These are phyloP conservation scores for Wickerhamiella azymoides DNA, from an alignment of 805 yeast species.

Conservation along the genomic window DNA sequence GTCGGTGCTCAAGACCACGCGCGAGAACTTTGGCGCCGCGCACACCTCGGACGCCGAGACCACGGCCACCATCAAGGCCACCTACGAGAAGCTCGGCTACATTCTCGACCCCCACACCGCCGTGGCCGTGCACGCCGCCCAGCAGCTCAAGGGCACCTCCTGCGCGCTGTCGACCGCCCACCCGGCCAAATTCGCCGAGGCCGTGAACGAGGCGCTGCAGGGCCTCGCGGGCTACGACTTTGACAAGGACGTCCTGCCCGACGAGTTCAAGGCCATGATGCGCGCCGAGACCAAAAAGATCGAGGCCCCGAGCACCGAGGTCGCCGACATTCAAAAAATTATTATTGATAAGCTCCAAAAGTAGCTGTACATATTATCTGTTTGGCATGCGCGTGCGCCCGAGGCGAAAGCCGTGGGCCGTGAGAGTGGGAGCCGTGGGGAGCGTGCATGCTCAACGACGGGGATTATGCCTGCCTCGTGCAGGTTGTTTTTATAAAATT, in stretches of 20 bases:
- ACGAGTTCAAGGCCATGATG: slow-evolving; percentile 61
- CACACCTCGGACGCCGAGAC: slow-evolving; percentile 72
- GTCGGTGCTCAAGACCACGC: slow-evolving; percentile 51
- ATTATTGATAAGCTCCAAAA: slow-evolving; percentile 58
- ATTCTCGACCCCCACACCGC: slow-evolving; percentile 95
- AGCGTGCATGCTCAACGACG: no score
- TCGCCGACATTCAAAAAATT: slow-evolving; percentile 47
- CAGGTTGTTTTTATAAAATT: no score
- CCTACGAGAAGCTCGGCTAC: slow-evolving; percentile 53
- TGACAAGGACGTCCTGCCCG: slow-evolving; percentile 79
- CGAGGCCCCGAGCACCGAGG: slow-evolving; percentile 26
- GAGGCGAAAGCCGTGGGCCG: no score
- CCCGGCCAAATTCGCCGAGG: slow-evolving; percentile 97
- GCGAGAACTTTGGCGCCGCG: slow-evolving; percentile 57
- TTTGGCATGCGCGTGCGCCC: no score
- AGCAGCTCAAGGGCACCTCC: slow-evolving; percentile 30
- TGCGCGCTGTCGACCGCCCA: slow-evolving; percentile 93
- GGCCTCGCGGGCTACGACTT: slow-evolving; percentile 64
- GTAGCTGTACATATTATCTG: slow-evolving; percentile 19
- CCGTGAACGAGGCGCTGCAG: slow-evolving; percentile 68
- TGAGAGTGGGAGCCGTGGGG: no score
- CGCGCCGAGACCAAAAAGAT: slow-evolving; percentile 63
- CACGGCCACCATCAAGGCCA: slow-evolving; percentile 55
- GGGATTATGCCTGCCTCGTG: no score
- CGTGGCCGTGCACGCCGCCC: slow-evolving; percentile 76